A percentile compares a stretch with the other conserved stretches of the same genome.
phyloP scores from a whole-genome alignment of 805 yeast species.

The Cyberlindnera euphorbiiphila region DNA sequence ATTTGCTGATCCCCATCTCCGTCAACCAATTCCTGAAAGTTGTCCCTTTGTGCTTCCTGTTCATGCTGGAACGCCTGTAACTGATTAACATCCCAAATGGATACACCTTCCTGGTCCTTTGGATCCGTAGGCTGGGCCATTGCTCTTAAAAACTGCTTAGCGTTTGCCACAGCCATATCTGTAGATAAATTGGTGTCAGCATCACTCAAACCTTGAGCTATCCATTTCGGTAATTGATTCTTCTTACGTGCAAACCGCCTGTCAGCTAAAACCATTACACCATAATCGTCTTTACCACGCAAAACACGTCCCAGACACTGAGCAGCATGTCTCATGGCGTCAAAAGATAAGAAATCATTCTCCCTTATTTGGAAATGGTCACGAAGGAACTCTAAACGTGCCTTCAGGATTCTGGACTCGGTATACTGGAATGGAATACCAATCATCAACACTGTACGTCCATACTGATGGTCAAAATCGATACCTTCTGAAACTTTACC shows the following conservation, averaged over 20 bases:
- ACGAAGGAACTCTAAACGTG: constrained; percentile 87
- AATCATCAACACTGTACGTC: constrained; percentile 95
- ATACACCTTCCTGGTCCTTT: constrained; percentile 88
- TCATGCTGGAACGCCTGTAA: constrained; percentile 53
- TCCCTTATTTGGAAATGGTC: constrained; percentile 92
- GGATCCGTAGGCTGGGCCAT: constrained; percentile 93
- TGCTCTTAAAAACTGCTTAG: constrained; percentile 85
- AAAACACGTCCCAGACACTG: constrained; percentile 96
- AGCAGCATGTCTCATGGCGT: constrained; percentile 99
- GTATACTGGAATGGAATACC: constrained; percentile 99
- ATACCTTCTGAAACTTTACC: constrained; percentile 99
- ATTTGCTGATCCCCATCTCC: constrained; percentile 28
- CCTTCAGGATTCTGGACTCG: constrained; percentile 92
- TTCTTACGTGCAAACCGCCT: constrained; percentile 85
- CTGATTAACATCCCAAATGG: constrained; percentile 85
- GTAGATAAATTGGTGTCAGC: constrained; percentile 91
- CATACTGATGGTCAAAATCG: constrained; percentile 98
- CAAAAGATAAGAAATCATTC: constrained; percentile 92
- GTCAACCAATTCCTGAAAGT: constrained; percentile 19
- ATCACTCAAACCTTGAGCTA: constrained; percentile 85
- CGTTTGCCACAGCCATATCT: constrained; percentile 95
- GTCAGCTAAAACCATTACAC: constrained; percentile 97
- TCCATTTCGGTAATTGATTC: constrained; percentile 94
- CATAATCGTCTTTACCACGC: constrained; percentile 98
- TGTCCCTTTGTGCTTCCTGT: constrained; percentile 31